These are phyloP conservation scores for Oehlia diaphana DNA, from an alignment of 192 early-diverging fungal genomes.

Conservation along the genomic window DNA sequence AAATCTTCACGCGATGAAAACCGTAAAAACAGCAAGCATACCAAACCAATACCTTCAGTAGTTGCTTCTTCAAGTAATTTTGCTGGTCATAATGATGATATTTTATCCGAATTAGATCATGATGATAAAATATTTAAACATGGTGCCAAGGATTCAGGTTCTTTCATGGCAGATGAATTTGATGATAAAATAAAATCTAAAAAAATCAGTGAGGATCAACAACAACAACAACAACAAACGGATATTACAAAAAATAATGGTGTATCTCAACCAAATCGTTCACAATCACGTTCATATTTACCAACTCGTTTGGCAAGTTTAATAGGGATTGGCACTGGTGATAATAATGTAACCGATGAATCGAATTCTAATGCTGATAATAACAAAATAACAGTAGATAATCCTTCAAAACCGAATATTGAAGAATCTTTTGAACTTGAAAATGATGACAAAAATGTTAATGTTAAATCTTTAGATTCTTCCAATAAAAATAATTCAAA, in stretches of 20 bases:
- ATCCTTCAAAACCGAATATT: background rate
- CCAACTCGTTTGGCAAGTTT: conserved; percentile 12
- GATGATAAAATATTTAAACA: background rate
- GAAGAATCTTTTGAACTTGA: background rate
- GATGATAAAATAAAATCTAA: background rate
- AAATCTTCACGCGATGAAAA: background rate
- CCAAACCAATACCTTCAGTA: background rate
- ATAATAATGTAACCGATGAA: background rate
- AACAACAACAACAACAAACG: background rate
- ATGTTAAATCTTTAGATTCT: background rate
- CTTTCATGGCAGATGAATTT: conserved; percentile 1
- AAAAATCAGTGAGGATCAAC: background rate
- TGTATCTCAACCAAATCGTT: background rate
- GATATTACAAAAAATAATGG: background rate
- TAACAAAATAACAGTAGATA: background rate
- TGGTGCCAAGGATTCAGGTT: background rate
- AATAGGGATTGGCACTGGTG: background rate
- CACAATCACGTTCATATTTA: background rate
- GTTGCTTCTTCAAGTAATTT: background rate
- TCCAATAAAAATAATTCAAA: background rate
- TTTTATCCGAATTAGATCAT: background rate
- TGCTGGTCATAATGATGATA: background rate
- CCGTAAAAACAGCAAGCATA: background rate
- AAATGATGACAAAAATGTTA: background rate
- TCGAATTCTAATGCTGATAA: background rate